Evolutionary conservation across 805 yeast species (phyloP).

Genomic region (Yamadazyma sp.): DNA sequence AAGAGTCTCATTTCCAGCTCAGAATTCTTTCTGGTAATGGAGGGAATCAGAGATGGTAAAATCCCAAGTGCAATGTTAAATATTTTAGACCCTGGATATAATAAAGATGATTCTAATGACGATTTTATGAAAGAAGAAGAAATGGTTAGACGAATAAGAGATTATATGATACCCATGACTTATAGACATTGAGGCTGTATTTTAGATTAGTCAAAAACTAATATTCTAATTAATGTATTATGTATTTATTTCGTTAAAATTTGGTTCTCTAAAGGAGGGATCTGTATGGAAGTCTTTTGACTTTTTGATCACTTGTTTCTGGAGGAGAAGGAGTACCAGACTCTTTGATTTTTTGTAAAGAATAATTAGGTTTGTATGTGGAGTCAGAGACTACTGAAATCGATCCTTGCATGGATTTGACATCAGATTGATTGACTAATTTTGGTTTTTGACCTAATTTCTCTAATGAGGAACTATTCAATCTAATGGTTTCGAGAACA

Average conservation of each 20-base stretch:
- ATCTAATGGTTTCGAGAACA: slow-evolving; percentile 5
- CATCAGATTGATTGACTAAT: slow-evolving; percentile 9
- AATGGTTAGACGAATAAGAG: slow-evolving; percentile 27
- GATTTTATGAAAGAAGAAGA: slow-evolving; percentile 24
- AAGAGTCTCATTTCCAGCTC: slow-evolving; percentile 22
- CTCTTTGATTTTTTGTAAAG: too few relatives aligned
- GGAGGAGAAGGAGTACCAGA: too few relatives aligned
- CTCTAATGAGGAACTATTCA: slow-evolving; percentile 1
- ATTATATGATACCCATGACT: slow-evolving; percentile 35
- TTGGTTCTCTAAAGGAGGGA: too few relatives aligned
- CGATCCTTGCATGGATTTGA: slow-evolving; percentile 22
- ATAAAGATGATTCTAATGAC: slow-evolving; percentile 12
- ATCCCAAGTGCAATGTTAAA: slow-evolving; percentile 36
- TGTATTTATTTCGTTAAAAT: too few relatives aligned
- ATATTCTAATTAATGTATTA: too few relatives aligned
- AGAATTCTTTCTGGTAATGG: slow-evolving; percentile 32
- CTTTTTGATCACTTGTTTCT: too few relatives aligned
- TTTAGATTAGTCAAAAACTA: too few relatives aligned
- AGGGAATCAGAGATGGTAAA: slow-evolving; percentile 36
- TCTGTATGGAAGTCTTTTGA: too few relatives aligned
- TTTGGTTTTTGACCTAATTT: not conserved
- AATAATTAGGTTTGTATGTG: too few relatives aligned
- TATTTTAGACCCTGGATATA: slow-evolving; percentile 29
- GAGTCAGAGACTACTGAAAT: slow-evolving; percentile 10
- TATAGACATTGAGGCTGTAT: slow-evolving; percentile 12